A percentile compares a stretch with the other conserved stretches of the same genome.
phyloP scores from a whole-genome alignment of 495 filamentous ascomycete species.

The Daldinia decipiens region DNA sequence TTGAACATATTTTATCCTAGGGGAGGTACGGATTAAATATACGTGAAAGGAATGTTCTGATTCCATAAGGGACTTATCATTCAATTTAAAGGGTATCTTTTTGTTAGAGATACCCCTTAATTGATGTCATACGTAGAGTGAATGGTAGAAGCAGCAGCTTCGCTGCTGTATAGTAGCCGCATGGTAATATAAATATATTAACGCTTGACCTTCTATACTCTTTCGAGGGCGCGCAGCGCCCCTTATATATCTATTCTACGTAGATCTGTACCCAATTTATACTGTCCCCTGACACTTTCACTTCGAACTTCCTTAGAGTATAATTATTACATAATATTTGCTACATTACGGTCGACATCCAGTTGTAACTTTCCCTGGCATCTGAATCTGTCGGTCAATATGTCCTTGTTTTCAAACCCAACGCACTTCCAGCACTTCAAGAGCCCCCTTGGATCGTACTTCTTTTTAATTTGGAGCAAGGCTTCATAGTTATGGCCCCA shows the following conservation, averaged over 20 bases:
- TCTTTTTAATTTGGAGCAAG: constrained; percentile 55
- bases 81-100: neutral
- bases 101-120: too few species aligned
- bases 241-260: too few species aligned
- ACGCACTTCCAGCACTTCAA: constrained; percentile 61
- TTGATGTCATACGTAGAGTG: too few species aligned
- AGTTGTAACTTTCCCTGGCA: neutral
- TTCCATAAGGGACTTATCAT: neutral
- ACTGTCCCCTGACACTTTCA: too few species aligned
- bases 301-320: neutral
- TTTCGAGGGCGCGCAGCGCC: too few species aligned
- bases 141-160: too few species aligned
- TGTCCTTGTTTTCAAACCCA: constrained; percentile 53
- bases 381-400: constrained; percentile 3
- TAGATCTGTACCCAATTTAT: too few species aligned
- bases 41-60: neutral
- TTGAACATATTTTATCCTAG: too few species aligned
- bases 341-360: neutral
- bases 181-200: too few species aligned
- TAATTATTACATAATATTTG: neutral
- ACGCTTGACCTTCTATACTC: too few species aligned
- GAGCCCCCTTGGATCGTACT: constrained; percentile 59
- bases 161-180: too few species aligned
- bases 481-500: constrained; percentile 60
- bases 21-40: too few species aligned